Conservation (phyloP, 176 grass and related monocot species). For the Cymbopogon citratus region DNA sequence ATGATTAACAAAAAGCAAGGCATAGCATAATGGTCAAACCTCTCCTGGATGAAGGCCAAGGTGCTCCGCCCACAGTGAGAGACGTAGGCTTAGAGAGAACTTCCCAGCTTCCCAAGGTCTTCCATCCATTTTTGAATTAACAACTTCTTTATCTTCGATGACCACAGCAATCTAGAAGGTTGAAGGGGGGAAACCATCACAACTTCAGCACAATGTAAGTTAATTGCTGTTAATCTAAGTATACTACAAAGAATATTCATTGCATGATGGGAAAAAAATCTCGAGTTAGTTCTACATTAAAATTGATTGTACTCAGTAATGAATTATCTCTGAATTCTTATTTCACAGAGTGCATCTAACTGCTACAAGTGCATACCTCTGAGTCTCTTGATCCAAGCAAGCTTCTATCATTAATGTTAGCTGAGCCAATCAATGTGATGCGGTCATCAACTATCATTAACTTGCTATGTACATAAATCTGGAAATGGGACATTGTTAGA, state of each 20-base stretch:
- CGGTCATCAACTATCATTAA: slow-evolving; percentile 99
- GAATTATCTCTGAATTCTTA: background rate
- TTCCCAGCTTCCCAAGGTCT: slow-evolving; percentile 93
- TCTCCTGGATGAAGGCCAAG: slow-evolving; percentile 85
- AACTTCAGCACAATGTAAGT: background rate
- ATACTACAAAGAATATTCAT: slow-evolving; percentile 10
- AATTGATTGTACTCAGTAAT: slow-evolving; percentile 8
- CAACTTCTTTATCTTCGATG: slow-evolving; percentile 97
- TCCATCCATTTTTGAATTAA: slow-evolving; percentile 91
- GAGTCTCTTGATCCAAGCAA: slow-evolving; percentile 98
- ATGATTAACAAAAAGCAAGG: background rate
- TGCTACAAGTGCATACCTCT: slow-evolving; percentile 56
- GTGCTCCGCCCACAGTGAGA: slow-evolving; percentile 89
- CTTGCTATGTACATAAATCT: slow-evolving; percentile 99
- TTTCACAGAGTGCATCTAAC: background rate
- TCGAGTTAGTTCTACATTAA: background rate
- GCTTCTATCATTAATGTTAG: slow-evolving; percentile 99
- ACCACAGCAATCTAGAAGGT: slow-evolving; percentile 86
- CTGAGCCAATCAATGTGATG: slow-evolving; percentile 87
- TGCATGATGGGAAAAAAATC: background rate
- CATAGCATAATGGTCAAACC: slow-evolving; percentile 43
- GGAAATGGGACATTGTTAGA: slow-evolving; percentile 19
- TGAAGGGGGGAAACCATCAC: background rate
- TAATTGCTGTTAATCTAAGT: background rate
- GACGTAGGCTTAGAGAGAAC: slow-evolving; percentile 79